Conservation (phyloP, 1,139 yeast species). For the Sugiyamaella grinbergsii region DNA sequence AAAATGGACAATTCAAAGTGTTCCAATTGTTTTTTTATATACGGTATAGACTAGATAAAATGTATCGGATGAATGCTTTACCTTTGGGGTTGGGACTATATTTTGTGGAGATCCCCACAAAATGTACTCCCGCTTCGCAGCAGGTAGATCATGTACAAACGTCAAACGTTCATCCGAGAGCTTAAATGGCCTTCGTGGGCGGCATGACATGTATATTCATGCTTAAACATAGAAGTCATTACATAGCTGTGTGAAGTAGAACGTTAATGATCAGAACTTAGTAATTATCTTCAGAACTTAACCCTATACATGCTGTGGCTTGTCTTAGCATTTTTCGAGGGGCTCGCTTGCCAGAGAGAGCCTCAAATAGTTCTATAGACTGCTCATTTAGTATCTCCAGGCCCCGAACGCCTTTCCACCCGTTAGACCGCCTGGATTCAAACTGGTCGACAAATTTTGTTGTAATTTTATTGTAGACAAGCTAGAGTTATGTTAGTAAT, state of each 20-base stretch:
- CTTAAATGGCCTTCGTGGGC: too few species aligned
- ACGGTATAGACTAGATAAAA: background rate
- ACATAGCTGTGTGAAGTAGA: too few species aligned
- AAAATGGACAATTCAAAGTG: too few species aligned
- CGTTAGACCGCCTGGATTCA: slow-evolving; percentile 3
- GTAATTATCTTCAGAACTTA: too few species aligned
- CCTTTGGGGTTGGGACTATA: background rate
- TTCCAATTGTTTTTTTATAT: background rate
- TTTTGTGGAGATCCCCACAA: slow-evolving; percentile 4
- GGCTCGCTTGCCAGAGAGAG: slow-evolving; percentile 14
- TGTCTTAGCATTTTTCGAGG: slow-evolving; percentile 11
- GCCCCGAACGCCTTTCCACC: slow-evolving; percentile 17
- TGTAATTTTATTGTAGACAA: slow-evolving; percentile 1
- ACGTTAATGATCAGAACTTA: background rate
- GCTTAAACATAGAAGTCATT: too few species aligned
- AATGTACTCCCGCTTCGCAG: too few species aligned
- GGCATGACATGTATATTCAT: background rate
- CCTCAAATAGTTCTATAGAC: slow-evolving; percentile 8
- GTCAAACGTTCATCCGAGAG: background rate
- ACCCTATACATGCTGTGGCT: slow-evolving; percentile 5
- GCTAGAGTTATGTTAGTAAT: too few species aligned
- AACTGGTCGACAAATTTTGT: slow-evolving; percentile 13
- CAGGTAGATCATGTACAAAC: too few species aligned
- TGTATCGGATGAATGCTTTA: background rate
- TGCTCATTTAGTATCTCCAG: slow-evolving; percentile 14